Evolutionary conservation across 768 basidiomycete species (phyloP).

Genomic region (Melanogaster broomeanus): DNA sequence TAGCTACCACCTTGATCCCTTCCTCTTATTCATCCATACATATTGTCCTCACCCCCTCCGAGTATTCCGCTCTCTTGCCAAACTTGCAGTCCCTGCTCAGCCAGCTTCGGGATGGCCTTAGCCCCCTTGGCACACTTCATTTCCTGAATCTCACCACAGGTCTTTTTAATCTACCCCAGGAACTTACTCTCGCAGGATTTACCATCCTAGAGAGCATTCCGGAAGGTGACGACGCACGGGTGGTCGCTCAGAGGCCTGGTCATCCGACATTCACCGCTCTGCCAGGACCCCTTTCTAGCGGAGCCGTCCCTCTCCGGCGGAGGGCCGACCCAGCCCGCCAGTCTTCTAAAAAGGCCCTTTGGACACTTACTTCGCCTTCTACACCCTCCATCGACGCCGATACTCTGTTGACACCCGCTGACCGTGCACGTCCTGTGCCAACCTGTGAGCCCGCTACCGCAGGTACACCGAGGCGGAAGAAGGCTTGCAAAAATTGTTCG

Average conservation of each 20-base stretch:
- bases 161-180: slow-evolving; percentile 48
- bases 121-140: slow-evolving; percentile 69
- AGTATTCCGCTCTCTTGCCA: slow-evolving; percentile 60
- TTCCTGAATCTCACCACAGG: slow-evolving; percentile 54
- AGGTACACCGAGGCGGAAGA: slow-evolving; percentile 67
- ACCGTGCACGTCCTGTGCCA: slow-evolving; percentile 76
- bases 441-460: slow-evolving; percentile 66
- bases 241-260: slow-evolving; percentile 74
- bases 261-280: slow-evolving; percentile 41
- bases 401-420: slow-evolving; percentile 78
- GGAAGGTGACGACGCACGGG: slow-evolving; percentile 37
- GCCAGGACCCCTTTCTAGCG: slow-evolving; percentile 31
- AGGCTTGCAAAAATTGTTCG: slow-evolving; percentile 94
- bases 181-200: slow-evolving; percentile 70
- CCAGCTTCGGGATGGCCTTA: slow-evolving; percentile 59
- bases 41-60: slow-evolving; percentile 60
- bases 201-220: slow-evolving; percentile 46
- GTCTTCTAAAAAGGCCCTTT: slow-evolving; percentile 85
- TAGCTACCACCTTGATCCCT: slow-evolving; percentile 59
- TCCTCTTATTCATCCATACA: slow-evolving; percentile 66
- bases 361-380: slow-evolving; percentile 74
- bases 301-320: slow-evolving; percentile 50
- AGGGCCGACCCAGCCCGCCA: slow-evolving; percentile 55
- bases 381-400: slow-evolving; percentile 82
- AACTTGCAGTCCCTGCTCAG: slow-evolving; percentile 56